phyloP scores from a whole-genome alignment of 495 filamentous ascomycete species.

The Daldinia decipiens region DNA sequence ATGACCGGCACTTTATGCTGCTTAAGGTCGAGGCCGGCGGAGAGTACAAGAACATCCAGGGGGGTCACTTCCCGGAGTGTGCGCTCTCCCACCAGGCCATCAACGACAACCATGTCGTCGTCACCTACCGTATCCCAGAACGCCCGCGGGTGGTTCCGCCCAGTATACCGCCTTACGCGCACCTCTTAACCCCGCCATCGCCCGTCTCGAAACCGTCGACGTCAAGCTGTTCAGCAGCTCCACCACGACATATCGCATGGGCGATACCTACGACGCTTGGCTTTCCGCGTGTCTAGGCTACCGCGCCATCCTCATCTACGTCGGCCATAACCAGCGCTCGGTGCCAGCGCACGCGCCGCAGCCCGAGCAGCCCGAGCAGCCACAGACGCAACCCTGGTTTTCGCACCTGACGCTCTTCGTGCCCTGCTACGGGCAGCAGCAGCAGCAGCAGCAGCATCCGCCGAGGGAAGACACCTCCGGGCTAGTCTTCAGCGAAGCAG shows the following conservation, averaged over 20 bases:
- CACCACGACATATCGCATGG: constrained; percentile 75
- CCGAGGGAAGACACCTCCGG: too few species aligned
- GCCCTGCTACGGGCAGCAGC: too few species aligned
- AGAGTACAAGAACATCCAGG: constrained; percentile 71
- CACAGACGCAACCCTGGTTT: too few species aligned
- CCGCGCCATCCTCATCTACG: constrained; percentile 71
- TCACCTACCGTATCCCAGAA: constrained; percentile 63
- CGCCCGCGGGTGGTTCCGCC: constrained; percentile 36
- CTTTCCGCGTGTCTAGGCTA: constrained; percentile 78
- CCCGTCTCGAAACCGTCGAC: constrained; percentile 60
- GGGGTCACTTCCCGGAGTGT: constrained; percentile 71
- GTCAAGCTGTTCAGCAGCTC: constrained; percentile 72
- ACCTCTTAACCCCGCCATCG: constrained; percentile 66
- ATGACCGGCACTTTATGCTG: constrained; percentile 86
- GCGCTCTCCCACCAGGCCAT: constrained; percentile 73
- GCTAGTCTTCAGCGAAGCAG: too few species aligned
- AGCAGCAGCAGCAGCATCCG: too few species aligned
- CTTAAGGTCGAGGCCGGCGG: constrained; percentile 60
- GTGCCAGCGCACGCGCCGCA: too few species aligned
- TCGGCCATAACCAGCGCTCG: constrained; percentile 69
- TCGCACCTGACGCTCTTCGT: too few species aligned
- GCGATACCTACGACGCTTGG: constrained; percentile 72
- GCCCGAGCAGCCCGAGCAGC: background rate
- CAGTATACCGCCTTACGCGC: constrained; percentile 58
- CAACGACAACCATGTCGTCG: constrained; percentile 56